Conservation (phyloP, 2,329 filamentous ascomycete species). For the Raffaelea ambrosiae region DNA sequence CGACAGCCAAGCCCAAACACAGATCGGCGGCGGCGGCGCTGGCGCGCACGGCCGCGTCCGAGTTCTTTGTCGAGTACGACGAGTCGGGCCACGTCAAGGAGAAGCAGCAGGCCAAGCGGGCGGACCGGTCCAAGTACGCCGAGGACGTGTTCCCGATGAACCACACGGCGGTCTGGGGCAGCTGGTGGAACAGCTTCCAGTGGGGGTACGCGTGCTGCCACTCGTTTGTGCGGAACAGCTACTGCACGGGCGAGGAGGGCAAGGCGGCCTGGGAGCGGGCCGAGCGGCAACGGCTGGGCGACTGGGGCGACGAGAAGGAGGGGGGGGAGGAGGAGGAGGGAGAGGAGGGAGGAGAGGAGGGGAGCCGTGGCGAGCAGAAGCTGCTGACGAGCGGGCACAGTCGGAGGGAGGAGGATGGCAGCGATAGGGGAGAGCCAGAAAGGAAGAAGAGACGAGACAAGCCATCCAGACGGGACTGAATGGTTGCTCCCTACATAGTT, state of each 20-base stretch:
- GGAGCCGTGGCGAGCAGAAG: not conserved
- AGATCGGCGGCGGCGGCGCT: not conserved
- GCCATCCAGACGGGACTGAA: not conserved
- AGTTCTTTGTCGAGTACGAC: conserved; percentile 90
- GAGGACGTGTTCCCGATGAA: conserved; percentile 88
- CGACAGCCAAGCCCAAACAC: not conserved
- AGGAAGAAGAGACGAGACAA: conserved; percentile 3
- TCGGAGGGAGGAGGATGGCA: not conserved
- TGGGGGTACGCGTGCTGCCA: conserved; percentile 98
- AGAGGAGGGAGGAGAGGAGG: not conserved
- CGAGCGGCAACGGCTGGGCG: conserved; percentile 48
- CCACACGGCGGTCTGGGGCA: conserved; percentile 88
- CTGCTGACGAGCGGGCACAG: conserved; percentile 3
- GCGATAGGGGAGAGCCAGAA: not conserved
- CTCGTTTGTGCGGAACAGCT: conserved; percentile 89
- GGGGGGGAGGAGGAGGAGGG: not conserved
- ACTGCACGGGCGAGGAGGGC: conserved; percentile 89
- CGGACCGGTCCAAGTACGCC: conserved; percentile 80
- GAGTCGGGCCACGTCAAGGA: conserved; percentile 85
- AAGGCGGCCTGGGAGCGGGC: conserved; percentile 72
- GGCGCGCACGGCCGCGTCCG: conserved; percentile 52
- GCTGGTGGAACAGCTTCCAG: conserved; percentile 91
- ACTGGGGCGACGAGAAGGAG: conserved; percentile 22
- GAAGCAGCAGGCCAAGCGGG: conserved; percentile 62
- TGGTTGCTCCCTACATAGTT: too few species aligned